Evolutionary conservation across 2,329 filamentous ascomycete genomes (phyloP), one percentile per base, ranked within the genome.

Genomic region (Ambrosiella beaveri): DNA sequence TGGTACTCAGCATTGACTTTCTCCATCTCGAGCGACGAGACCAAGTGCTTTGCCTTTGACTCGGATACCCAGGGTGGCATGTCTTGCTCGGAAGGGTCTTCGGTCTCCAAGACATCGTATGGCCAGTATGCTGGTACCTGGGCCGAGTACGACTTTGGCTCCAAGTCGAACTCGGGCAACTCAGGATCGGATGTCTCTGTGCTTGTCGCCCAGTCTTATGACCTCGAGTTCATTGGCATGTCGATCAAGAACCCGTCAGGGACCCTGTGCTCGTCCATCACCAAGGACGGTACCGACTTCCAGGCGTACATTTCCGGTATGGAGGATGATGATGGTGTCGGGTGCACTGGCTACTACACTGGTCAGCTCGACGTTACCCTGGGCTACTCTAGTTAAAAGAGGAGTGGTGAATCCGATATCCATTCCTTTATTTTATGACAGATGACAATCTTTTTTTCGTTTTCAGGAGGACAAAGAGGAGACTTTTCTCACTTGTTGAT

Each of bases 121-220:
- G 74, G 74, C 61, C 69, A 74, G 64, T 73, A 68, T 59, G 69
- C 70, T 55, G 67, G 68, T 62, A 71, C 71, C 58, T 79, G 76
- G 75, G 63, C 71, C 65, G 76, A 79, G 70, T 74, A 71, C 57
- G 76, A 78, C 68, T 71, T 73, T 52, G 72, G 62, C 60, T 73
- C 71, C 68, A 40, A 61, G 0, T 66, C 66, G 67, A 79, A 79
- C 71, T 57, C 63, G n/a, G 68, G 65, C 58, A 76, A 72, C 72
- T 76, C 73, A 2, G 76, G 76, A 45, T 73, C 71, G 59, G 76
- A 79, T 59, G 74, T 72, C 62, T 77, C 74, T 3, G 71, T 70
- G 60, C 70, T 79, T 8, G 73, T 76, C 47, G 67, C 74, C 37
- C 68, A 71, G 63, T 61, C 64, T 36, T 61, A 63, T 56, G 61